Conservation (phyloP, 2,329 filamentous ascomycete species). For the Scortechinia acanthostroma region DNA sequence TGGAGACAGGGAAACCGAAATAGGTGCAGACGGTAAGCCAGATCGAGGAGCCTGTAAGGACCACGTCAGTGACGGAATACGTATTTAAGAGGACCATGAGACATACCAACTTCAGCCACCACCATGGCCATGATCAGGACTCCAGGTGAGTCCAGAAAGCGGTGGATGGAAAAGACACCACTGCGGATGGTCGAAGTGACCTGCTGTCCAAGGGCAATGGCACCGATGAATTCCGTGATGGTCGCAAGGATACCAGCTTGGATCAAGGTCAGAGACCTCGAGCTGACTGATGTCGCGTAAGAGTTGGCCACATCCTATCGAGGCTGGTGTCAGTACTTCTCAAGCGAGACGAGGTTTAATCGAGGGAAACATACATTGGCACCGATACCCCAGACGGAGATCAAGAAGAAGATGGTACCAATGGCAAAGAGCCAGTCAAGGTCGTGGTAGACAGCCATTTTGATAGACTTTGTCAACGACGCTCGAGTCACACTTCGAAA, state of each 20-base stretch:
- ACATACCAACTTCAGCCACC: constrained; percentile 36
- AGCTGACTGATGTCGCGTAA: constrained; percentile 69
- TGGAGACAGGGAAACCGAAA: constrained; percentile 49
- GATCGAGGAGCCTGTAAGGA: constrained; percentile 39
- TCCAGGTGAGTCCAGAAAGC: constrained; percentile 36
- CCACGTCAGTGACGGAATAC: constrained; percentile 10
- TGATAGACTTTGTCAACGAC: too few species aligned
- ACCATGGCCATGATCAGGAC: constrained; percentile 52
- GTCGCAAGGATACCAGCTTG: constrained; percentile 51
- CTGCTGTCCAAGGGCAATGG: constrained; percentile 50
- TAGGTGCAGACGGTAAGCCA: constrained; percentile 50
- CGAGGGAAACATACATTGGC: too few species aligned
- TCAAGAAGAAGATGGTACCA: constrained; percentile 3
- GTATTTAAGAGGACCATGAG: constrained; percentile 15
- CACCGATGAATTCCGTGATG: constrained; percentile 55
- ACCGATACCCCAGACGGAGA: constrained; percentile 4
- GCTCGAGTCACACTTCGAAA: too few species aligned
- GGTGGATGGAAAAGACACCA: constrained; percentile 40
- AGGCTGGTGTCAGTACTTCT: constrained; percentile 3
- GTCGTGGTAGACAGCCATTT: background rate
- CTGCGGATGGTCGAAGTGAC: constrained; percentile 56
- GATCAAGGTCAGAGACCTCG: constrained; percentile 53
- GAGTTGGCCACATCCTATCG: constrained; percentile 74
- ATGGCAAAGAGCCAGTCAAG: constrained; percentile 4
- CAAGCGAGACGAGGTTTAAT: constrained; percentile 2